phyloP scores from a whole-genome alignment of 805 yeast genomes.

The Grigorovia humatica region DNA sequence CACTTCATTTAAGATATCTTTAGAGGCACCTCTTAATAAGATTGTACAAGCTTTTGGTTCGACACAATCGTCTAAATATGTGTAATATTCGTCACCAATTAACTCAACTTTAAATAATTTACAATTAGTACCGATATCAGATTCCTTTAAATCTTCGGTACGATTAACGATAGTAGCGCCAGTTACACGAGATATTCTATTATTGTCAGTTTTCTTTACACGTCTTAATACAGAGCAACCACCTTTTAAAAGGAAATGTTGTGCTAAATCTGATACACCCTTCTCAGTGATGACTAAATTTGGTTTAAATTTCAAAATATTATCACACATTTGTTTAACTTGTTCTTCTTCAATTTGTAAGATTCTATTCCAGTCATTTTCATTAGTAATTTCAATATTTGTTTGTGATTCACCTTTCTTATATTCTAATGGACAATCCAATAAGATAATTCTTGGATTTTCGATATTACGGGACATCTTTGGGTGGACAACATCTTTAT shows the following conservation, averaged over 20 bases:
- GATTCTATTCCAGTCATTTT: slow-evolving; percentile 91
- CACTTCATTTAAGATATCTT: slow-evolving; percentile 90
- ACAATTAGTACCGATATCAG: slow-evolving; percentile 82
- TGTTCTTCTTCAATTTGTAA: slow-evolving; percentile 97
- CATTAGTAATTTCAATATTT: slow-evolving; percentile 91
- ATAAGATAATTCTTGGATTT: slow-evolving; percentile 77
- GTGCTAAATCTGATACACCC: slow-evolving; percentile 97
- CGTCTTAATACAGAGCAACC: slow-evolving; percentile 89
- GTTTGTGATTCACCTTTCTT: slow-evolving; percentile 99
- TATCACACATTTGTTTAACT: slow-evolving; percentile 77
- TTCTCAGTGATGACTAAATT: slow-evolving; percentile 94
- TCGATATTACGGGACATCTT: slow-evolving; percentile 86
- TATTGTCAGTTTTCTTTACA: slow-evolving; percentile 89
- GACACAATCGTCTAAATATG: slow-evolving; percentile 69
- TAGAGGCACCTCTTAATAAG: slow-evolving; percentile 88
- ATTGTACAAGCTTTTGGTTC: slow-evolving; percentile 92
- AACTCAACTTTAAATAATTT: slow-evolving; percentile 87
- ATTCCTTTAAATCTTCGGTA: slow-evolving; percentile 84
- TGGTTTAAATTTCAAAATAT: slow-evolving; percentile 74
- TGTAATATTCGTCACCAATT: slow-evolving; percentile 95
- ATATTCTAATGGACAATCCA: slow-evolving; percentile 96
- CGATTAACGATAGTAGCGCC: slow-evolving; percentile 97
- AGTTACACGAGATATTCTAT: slow-evolving; percentile 92
- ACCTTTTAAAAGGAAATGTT: slow-evolving; percentile 87
- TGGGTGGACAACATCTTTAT: slow-evolving; percentile 98